Evolutionary conservation across 805 yeast species (phyloP).

Genomic region (Dipodascus geniculatus): DNA sequence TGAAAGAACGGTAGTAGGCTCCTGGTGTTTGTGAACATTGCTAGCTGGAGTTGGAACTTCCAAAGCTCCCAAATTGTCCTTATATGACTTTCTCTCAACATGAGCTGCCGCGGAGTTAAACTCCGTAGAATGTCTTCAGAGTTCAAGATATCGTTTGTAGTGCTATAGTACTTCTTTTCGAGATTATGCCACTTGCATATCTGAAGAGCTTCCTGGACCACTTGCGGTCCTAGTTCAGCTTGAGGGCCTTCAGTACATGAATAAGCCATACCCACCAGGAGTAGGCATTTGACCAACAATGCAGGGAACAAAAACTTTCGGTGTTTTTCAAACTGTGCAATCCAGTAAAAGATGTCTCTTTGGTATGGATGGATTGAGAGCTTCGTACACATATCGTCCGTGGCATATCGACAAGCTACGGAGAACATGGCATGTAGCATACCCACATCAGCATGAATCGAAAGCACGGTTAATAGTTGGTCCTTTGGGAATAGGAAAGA

Average conservation of each 20-base stretch:
- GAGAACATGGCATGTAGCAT: constrained; percentile 9
- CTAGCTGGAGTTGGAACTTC: constrained; percentile 7
- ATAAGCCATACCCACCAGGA: constrained; percentile 6
- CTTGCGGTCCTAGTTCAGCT: constrained; percentile 3
- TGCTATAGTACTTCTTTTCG: constrained; percentile 7
- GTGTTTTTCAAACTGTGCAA: constrained; percentile 7
- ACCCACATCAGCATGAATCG: constrained; percentile 6
- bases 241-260: constrained; percentile 6
- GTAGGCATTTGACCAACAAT: constrained; percentile 5
- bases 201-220: constrained; percentile 5
- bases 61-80: constrained; percentile 9
- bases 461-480: constrained; percentile 3
- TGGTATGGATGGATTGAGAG: constrained; percentile 6
- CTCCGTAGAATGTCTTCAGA: constrained; percentile 6
- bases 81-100: constrained; percentile 7
- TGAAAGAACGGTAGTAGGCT: constrained; percentile 5
- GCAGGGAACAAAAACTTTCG: constrained; percentile 4
- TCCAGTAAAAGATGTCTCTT: constrained; percentile 7
- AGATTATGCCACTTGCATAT: constrained; percentile 6
- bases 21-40: constrained; percentile 2
- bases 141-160: constrained; percentile 5
- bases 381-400: constrained; percentile 6
- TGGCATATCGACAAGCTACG: constrained; percentile 6
- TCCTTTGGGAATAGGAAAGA: constrained; percentile 8
- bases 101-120: constrained; percentile 5